Base-by-base conservation (phyloP, 2,329 filamentous ascomycete genomes). In the Emmonsiellopsis sp. region DNA sequence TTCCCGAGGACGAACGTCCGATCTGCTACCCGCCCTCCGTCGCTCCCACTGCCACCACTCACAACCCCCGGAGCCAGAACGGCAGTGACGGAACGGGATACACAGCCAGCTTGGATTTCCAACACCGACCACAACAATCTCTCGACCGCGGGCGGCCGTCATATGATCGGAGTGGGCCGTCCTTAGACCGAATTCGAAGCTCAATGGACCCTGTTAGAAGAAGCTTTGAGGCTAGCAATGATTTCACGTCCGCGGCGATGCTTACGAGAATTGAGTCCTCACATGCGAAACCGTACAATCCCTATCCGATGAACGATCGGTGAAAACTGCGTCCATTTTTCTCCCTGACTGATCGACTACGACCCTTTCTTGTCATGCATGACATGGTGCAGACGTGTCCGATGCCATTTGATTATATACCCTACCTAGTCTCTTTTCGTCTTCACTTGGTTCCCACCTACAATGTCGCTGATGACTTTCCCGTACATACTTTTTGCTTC, bases 71-170 rank as follows among this genome's bases (percentile, higher is more conserved):
- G 61, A 93, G 88, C 63, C 88, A 95, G 66, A 94, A 92, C 62
- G 89, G 90, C 56, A 96, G 91, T 71, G 91, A 95, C 69, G 92
- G 89, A 56, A 96, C 93, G 49, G 91, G 94, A 62, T 94, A 90
- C 68, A 94, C 89, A 21, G 75, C 69, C 39, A 74, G 71, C 56
- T 62, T 71, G 49, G 72, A 74, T 42, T 73, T 69, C 56, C 72
- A 68, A 56, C 60, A 65, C 51, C 79, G 85, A 49, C 81, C 82
- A 61, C 79, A 83, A 56, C 73, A 77, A 60, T 84, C 84, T 13
- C 67, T 82, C 58, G 84, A 87, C 55, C 70, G 66, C 43, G 67
- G 69, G 8, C 73, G 81, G 32, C 79, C 77, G 31, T 85, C 84
- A 5, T 75, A 83, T 42, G 86, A 90, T 57, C 79, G 85, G 56